Percentiles rank a stretch among this genome's conserved stretches.
Evolutionary conservation across 225 moss, liverwort and hornwort genomes (phyloP).

Genomic region (Bryoerythrophyllum caledonicum): DNA sequence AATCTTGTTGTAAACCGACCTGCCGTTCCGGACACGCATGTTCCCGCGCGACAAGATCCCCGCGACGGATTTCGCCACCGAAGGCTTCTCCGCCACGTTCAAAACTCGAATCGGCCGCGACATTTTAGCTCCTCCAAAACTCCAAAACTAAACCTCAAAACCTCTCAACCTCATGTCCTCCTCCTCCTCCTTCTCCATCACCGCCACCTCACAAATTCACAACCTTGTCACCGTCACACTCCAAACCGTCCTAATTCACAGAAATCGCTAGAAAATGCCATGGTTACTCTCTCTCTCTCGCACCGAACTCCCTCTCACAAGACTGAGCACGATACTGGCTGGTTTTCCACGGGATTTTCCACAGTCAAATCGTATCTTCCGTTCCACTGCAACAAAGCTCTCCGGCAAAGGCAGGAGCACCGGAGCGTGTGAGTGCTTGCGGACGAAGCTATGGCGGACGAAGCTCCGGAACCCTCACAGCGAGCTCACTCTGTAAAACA

Average conservation of each 20-base stretch:
- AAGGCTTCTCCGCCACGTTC: slow-evolving; percentile 98
- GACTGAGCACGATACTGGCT: slow-evolving; percentile 8
- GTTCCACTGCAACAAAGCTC: neutral
- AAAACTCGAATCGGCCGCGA: slow-evolving; percentile 71
- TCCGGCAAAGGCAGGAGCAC: neutral
- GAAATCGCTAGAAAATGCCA: slow-evolving; percentile 10
- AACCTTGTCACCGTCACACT: neutral
- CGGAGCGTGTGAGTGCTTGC: neutral
- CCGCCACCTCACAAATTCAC: neutral
- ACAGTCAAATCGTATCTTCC: neutral
- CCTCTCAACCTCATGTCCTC: slow-evolving; percentile 24
- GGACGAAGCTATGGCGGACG: neutral
- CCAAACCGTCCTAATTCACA: slow-evolving; percentile 13
- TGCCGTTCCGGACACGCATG: slow-evolving; percentile 79
- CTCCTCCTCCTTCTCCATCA: slow-evolving; percentile 39
- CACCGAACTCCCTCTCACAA: neutral
- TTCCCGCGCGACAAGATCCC: slow-evolving; percentile 80
- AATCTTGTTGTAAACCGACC: slow-evolving; percentile 92
- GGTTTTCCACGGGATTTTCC: neutral
- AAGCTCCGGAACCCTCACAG: slow-evolving; percentile 9
- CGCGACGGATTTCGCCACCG: slow-evolving; percentile 93
- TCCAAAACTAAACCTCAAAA: slow-evolving; percentile 15
- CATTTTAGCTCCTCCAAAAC: slow-evolving; percentile 30
- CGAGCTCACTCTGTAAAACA: neutral
- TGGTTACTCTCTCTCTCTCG: neutral